Evolutionary conservation across 495 filamentous ascomycete genomes (phyloP), one percentile per base, ranked within the genome.

Genomic region (Tuber borchii): DNA sequence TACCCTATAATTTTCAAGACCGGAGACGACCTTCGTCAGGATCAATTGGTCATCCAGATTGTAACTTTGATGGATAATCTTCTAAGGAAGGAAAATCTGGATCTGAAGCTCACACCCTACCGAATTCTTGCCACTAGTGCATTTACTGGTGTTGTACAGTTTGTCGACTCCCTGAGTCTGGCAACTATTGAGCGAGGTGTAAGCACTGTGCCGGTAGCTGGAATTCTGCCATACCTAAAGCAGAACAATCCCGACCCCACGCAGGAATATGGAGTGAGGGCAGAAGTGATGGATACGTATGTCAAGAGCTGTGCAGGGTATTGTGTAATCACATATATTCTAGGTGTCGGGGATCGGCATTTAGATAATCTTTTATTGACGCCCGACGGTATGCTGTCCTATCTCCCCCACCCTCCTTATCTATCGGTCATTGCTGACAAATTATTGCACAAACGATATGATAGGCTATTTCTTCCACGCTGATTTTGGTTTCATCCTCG

Each of bases 1-100:
- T 98, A 98, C 83, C 91, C 93, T 26, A 90, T 99, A 72, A 90
- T 97, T 69, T 98, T 98, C 88, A 99, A 99, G 84, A 94, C 93
- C 5, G 95, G 95, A 61, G 95, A 99, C 81, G 95, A 99, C 82
- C 88, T 99, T 56, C 92, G 95, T 0, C 95, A 99, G 84, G 95
- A 99, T 80, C 95, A 99, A 84, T 89, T 99, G 0, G 94, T 98
- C 70, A 96, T 99, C 77, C 95, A 99, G 78, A 97, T 98, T 80
- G 97, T 99, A 83, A 96, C 91, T 2, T 88, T 99, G 70, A 99
- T 99, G 95, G 95, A 99, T 81, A 92, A 94, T 42, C 90, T 99
- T 22, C 89, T 99, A 19, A 92, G 91, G 70, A 97, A 98, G 80
- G 95, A 98, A 82, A 99, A 99, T 80, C 89, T 99, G 5, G 95